Evolutionary conservation across 345 rosid species (phyloP), one percentile per base, ranked within the genome.

Genomic region (Physaria fendleri): DNA sequence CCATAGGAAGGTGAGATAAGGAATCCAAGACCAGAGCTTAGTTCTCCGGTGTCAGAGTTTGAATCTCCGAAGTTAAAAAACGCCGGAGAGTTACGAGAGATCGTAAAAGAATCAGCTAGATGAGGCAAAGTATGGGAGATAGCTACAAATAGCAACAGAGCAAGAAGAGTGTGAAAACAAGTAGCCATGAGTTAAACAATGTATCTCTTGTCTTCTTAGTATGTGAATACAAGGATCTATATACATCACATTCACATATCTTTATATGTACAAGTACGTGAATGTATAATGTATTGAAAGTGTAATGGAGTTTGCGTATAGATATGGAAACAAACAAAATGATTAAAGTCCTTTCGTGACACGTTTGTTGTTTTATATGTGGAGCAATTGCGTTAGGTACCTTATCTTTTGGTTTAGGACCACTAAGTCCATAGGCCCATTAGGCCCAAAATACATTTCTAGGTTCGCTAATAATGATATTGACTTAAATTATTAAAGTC

Each of bases 51-150:
- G 32, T 79, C 84, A 0, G 84, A 75, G 46, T 83, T 79, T 0
- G 84, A 83, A 66, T 76, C 84, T 2, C 89, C 89, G 1, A 83
- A 81, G 74, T 78, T 81, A 27, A 78, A 79, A 25, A 79, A 64
- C 6, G 85, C 85, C 9, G 79, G 85, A 42, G 78, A 80, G 24
- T 53, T 24, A 29, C 28, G 14, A 55, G 69, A 69, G 9, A 69
- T 30, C 2, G 53, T 64, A 17, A 70, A 55, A 17, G 74, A 70
- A 48, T 1, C 11, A 21, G 59, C 46, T 5, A 38, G 38, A 55
- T 21, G 35, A 16, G 16, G 55, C 41, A 53, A n/a, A 27, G 53
- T 17, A 24, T 41, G 37, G 30, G 62, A 37, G 17, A 55, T 43
- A 17, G 47, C 30, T 62, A 48, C n/a, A 22, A 56, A 16, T 30